Evolutionary conservation across 208 protist genomes (phyloP).

Genomic region (Zelonia costaricensis): DNA sequence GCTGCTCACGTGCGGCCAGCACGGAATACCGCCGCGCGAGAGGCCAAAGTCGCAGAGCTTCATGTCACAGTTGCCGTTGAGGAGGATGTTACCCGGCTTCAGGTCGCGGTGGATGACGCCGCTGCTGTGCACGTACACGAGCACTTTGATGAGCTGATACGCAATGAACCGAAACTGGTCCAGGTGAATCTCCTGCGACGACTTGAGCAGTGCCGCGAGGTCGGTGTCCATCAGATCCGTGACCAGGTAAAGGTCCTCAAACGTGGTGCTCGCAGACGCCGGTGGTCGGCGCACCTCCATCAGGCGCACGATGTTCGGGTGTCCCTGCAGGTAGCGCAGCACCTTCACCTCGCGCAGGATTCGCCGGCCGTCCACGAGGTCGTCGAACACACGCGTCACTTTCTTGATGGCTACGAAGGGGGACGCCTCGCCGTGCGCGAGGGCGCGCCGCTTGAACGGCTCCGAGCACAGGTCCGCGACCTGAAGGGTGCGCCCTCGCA

Average conservation of each 20-base stretch:
- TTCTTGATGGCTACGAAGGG: slow-evolving; percentile 97
- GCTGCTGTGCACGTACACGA: slow-evolving; percentile 75
- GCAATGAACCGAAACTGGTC: slow-evolving; percentile 97
- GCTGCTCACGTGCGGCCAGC: slow-evolving; percentile 1
- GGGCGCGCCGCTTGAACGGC: slow-evolving; percentile 27
- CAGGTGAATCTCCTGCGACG: slow-evolving; percentile 78
- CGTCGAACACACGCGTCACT: slow-evolving; percentile 90
- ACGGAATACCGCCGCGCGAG: slow-evolving; percentile 49
- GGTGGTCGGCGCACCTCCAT: slow-evolving; percentile 92
- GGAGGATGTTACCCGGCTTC: slow-evolving; percentile 80
- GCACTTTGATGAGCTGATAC: slow-evolving; percentile 88
- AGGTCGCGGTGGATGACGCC: slow-evolving; percentile 80
- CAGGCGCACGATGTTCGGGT: slow-evolving; percentile 89
- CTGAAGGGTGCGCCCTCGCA: slow-evolving; percentile 8
- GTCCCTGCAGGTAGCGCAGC: slow-evolving; percentile 84
- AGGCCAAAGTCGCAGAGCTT: slow-evolving; percentile 83
- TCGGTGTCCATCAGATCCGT: slow-evolving; percentile 94
- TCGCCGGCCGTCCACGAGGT: slow-evolving; percentile 94
- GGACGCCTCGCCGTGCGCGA: slow-evolving; percentile 20
- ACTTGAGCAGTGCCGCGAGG: slow-evolving; percentile 94
- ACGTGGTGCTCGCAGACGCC: slow-evolving; percentile 31
- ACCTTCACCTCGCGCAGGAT: slow-evolving; percentile 94
- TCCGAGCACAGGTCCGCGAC: slow-evolving; percentile 38
- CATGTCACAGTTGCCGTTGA: slow-evolving; percentile 64
- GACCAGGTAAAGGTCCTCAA: slow-evolving; percentile 86